Evolutionary conservation across 345 rosid species (phyloP).

Genomic region (Reutealis trisperma): DNA sequence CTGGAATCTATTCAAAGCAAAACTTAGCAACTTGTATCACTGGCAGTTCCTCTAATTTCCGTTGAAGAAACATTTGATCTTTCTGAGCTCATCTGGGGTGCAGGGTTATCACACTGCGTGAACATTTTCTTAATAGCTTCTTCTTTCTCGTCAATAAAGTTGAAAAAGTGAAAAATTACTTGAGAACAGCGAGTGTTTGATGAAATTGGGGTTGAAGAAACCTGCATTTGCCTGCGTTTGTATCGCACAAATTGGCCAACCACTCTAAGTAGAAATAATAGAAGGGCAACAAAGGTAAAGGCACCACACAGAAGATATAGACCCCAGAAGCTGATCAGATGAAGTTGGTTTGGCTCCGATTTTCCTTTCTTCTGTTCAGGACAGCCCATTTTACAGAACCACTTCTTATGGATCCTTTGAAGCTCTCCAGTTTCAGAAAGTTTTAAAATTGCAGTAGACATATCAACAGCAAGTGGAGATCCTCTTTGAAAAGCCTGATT

Average conservation of each 20-base stretch:
- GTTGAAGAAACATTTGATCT: background rate
- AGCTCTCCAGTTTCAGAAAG: slow-evolving; percentile 74
- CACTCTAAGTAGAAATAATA: slow-evolving; percentile 49
- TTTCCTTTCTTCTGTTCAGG: slow-evolving; percentile 27
- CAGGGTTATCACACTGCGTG: slow-evolving; percentile 39
- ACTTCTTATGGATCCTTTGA: slow-evolving; percentile 53
- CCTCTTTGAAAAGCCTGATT: slow-evolving; percentile 74
- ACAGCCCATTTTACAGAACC: slow-evolving; percentile 68
- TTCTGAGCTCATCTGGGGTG: slow-evolving; percentile 29
- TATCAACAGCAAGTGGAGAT: slow-evolving; percentile 70
- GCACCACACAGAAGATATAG: slow-evolving; percentile 60
- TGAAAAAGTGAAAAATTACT: slow-evolving; percentile 49
- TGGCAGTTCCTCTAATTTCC: slow-evolving; percentile 7
- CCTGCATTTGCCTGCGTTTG: slow-evolving; percentile 43
- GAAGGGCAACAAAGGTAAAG: slow-evolving; percentile 47
- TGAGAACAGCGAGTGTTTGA: slow-evolving; percentile 36
- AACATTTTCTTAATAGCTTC: slow-evolving; percentile 73
- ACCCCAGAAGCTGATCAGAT: slow-evolving; percentile 76
- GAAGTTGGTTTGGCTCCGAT: slow-evolving; percentile 57
- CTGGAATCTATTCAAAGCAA: background rate
- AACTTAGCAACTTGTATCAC: background rate
- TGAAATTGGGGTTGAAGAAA: slow-evolving; percentile 24
- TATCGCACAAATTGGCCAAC: slow-evolving; percentile 52
- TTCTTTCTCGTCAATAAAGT: slow-evolving; percentile 81
- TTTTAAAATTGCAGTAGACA: slow-evolving; percentile 79